These are phyloP conservation scores for Pleurotus djamor DNA, from an alignment of 768 basidiomycete genomes.

Conservation along the genomic window DNA sequence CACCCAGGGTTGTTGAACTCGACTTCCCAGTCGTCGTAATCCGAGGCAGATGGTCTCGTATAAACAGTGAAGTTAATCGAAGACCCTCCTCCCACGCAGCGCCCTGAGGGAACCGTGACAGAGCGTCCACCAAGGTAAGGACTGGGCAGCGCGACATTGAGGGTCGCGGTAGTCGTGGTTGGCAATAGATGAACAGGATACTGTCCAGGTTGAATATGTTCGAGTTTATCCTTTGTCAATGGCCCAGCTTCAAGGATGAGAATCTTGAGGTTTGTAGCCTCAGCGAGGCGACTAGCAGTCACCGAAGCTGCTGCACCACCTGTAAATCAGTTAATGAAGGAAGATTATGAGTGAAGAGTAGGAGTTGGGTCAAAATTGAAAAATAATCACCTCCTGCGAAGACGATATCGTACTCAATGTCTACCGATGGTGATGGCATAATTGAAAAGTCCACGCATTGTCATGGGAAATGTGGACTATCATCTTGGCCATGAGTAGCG, in stretches of 20 bases:
- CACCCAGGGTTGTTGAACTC: slow-evolving; percentile 18
- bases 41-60: slow-evolving; percentile 19
- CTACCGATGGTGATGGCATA: background rate
- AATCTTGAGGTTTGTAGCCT: slow-evolving; percentile 19
- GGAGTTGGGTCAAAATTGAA: background rate
- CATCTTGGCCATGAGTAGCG: too few relatives aligned
- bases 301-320: slow-evolving; percentile 24
- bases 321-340: background rate
- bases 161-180: slow-evolving; percentile 13
- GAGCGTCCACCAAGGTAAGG: slow-evolving; percentile 12
- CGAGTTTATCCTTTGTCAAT: slow-evolving; percentile 13
- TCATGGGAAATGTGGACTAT: too few relatives aligned
- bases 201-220: slow-evolving; percentile 17
- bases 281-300: slow-evolving; percentile 20
- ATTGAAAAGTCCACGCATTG: background rate
- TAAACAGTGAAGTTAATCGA: slow-evolving; percentile 16
- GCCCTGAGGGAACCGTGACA: slow-evolving; percentile 12
- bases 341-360: background rate
- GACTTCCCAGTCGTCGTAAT: slow-evolving; percentile 23
- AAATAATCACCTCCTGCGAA: background rate
- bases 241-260: slow-evolving; percentile 22
- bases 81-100: slow-evolving; percentile 19
- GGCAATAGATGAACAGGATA: slow-evolving; percentile 14
- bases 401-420: slow-evolving; percentile 3
- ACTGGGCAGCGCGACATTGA: slow-evolving; percentile 10